A percentile compares a stretch with the other conserved stretches of the same genome.
phyloP scores from a whole-genome alignment of 1,284 basidiomycete genomes.

The Austroboletus rostrupii region DNA sequence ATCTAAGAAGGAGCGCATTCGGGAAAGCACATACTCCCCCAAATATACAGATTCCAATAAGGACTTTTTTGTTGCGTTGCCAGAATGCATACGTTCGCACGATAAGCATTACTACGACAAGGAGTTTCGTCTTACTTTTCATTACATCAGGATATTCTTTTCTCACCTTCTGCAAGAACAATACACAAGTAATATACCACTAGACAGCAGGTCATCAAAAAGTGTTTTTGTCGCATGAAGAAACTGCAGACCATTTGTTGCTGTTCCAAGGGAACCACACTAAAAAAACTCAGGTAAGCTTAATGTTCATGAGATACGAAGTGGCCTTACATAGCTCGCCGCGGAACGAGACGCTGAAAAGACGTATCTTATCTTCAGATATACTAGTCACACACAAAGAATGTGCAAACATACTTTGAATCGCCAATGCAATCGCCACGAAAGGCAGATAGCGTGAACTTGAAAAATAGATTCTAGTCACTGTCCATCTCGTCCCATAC shows the following conservation, averaged over 20 bases:
- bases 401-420: slow-evolving; percentile 9
- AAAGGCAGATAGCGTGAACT: slow-evolving; percentile 24
- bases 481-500: slow-evolving; percentile 17
- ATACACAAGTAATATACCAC: slow-evolving; percentile 19
- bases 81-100: slow-evolving; percentile 25
- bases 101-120: slow-evolving; percentile 17
- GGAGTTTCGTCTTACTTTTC: not conserved
- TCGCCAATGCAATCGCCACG: slow-evolving; percentile 14
- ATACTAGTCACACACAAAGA: not conserved
- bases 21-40: slow-evolving; percentile 12
- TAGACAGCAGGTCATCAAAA: slow-evolving; percentile 2
- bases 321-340: slow-evolving; percentile 9
- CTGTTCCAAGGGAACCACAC: slow-evolving; percentile 15
- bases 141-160: not conserved
- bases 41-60: slow-evolving; percentile 13
- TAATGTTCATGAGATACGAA: not conserved
- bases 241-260: slow-evolving; percentile 4
- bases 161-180: slow-evolving; percentile 18
- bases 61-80: slow-evolving; percentile 16
- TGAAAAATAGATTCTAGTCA: slow-evolving; percentile 17
- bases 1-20: not conserved
- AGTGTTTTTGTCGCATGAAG: not conserved
- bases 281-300: slow-evolving; percentile 4
- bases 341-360: slow-evolving; percentile 10
- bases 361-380: not conserved